These are phyloP conservation scores for Dryas alaskensis DNA, from an alignment of 306 rosid genomes.

Conservation along the genomic window DNA sequence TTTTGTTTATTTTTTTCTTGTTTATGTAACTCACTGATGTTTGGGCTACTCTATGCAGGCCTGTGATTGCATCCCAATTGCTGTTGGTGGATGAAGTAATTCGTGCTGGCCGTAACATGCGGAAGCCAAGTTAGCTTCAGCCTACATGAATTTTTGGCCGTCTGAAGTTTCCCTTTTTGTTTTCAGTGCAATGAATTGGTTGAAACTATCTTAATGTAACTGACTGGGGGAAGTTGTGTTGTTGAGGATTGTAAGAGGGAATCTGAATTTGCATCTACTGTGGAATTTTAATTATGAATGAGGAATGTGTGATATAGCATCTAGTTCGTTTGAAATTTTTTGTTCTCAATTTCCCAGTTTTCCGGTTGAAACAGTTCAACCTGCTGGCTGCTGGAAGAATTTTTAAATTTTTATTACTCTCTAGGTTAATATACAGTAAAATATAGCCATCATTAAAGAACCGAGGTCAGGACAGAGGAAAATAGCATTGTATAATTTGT, in stretches of 20 bases:
- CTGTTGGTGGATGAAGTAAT: conserved; percentile 95
- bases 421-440: too few species aligned
- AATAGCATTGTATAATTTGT: too few species aligned
- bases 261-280: conserved; percentile 5
- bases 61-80: conserved; percentile 87
- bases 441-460: too few species aligned
- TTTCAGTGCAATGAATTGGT: conserved; percentile 21
- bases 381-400: background rate
- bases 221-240: conserved; percentile 5
- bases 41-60: conserved; percentile 49
- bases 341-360: background rate
- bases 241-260: conserved; percentile 11
- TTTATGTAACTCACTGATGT: background rate
- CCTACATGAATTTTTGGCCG: background rate
- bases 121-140: conserved; percentile 63
- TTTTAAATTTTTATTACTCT: background rate
- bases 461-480: too few species aligned
- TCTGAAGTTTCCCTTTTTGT: conserved; percentile 17
- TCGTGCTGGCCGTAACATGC: conserved; percentile 97
- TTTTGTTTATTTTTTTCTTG: background rate
- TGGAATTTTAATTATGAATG: background rate
- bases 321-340: background rate
- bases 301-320: background rate
- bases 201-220: background rate
- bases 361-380: background rate